Evolutionary conservation across 768 basidiomycete genomes (phyloP).

Genomic region (Lyophyllum shimeji): DNA sequence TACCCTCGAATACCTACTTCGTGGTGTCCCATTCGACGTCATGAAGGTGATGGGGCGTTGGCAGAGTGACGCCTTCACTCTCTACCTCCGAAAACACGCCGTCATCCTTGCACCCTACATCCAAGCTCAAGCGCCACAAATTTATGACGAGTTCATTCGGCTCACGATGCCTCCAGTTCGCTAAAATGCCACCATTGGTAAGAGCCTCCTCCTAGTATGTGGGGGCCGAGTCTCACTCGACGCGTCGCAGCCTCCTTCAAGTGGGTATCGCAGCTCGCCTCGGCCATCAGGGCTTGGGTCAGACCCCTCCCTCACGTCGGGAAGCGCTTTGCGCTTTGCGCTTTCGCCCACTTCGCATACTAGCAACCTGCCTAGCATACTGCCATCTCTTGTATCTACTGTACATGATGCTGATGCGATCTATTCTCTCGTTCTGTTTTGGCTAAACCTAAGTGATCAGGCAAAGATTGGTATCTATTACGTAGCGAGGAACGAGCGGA

Average conservation of each 20-base stretch:
- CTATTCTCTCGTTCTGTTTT: neutral
- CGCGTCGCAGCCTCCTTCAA: too few species aligned
- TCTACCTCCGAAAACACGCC: neutral
- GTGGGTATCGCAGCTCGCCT: neutral
- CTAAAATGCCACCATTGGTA: too few species aligned
- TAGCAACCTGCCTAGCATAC: neutral
- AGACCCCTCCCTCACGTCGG: neutral
- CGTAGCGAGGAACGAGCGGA: neutral
- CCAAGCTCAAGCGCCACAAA: too few species aligned
- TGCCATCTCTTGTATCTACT: neutral
- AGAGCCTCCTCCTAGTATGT: too few species aligned
- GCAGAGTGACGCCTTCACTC: slow-evolving; percentile 1
- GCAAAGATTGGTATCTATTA: slow-evolving; percentile 1
- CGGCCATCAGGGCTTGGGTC: neutral
- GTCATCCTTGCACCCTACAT: neutral
- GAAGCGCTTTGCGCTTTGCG: neutral
- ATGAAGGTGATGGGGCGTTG: slow-evolving; percentile 11
- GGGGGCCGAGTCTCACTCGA: too few species aligned
- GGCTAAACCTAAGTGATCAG: neutral
- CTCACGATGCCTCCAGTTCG: too few species aligned
- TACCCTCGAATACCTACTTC: slow-evolving; percentile 22
- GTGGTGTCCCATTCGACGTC: slow-evolving; percentile 12
- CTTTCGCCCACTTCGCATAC: neutral
- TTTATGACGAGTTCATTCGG: too few species aligned
- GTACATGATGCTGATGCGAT: neutral